These are phyloP conservation scores for Aspergillus sergii DNA, from an alignment of 2,329 filamentous ascomycete genomes.

Conservation along the genomic window DNA sequence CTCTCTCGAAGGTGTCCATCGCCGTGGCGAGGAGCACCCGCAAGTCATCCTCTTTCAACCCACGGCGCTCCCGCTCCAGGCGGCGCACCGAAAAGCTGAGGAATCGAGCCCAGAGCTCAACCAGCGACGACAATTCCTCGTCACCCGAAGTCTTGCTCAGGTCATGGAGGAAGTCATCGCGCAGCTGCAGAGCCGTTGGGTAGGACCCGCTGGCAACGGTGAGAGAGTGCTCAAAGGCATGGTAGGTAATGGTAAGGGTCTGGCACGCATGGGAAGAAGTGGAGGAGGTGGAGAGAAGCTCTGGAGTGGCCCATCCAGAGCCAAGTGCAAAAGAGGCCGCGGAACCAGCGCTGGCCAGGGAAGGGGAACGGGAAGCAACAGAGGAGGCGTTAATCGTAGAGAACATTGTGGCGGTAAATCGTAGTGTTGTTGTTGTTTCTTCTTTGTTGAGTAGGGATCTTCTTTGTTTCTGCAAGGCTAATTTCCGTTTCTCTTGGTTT, in stretches of 20 bases:
- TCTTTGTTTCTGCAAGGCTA: neutral
- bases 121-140: conserved; percentile 10
- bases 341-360: neutral
- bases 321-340: neutral
- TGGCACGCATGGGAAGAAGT: conserved; percentile 1
- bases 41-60: conserved; percentile 7
- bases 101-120: conserved; percentile 18
- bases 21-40: neutral
- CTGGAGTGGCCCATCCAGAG: neutral
- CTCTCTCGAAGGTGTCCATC: conserved; percentile 10
- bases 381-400: neutral
- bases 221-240: conserved; percentile 12
- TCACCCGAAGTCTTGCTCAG: conserved; percentile 2
- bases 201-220: conserved; percentile 13
- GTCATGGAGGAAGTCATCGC: conserved; percentile 18
- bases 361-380: neutral
- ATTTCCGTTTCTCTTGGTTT: neutral
- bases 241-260: conserved; percentile 15
- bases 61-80: conserved; percentile 8
- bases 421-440: too few relatives aligned
- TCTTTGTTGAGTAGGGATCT: neutral
- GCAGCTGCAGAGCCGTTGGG: conserved; percentile 14
- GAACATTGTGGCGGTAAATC: neutral
- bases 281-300: neutral
- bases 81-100: conserved; percentile 15